A percentile compares a stretch with the other conserved stretches of the same genome.
phyloP scores from a whole-genome alignment of 306 rosid species.

The Trichosanthes truncata region DNA sequence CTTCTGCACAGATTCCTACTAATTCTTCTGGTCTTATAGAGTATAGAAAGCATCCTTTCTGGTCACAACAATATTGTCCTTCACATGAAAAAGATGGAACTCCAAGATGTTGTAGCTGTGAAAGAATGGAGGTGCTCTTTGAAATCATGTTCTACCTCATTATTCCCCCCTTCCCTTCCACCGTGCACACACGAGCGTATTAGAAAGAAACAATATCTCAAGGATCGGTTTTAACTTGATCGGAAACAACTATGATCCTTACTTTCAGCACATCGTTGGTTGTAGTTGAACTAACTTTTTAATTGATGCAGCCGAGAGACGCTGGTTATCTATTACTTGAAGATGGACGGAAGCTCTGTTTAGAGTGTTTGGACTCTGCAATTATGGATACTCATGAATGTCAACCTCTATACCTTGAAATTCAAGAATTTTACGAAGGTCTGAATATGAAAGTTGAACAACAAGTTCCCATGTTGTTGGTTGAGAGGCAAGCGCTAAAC shows the following conservation, averaged over 20 bases:
- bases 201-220: neutral
- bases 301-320: constrained; percentile 71
- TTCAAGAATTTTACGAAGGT: constrained; percentile 95
- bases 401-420: constrained; percentile 94
- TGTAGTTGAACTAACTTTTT: constrained; percentile 12
- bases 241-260: neutral
- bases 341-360: constrained; percentile 88
- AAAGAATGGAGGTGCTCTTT: constrained; percentile 86
- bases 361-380: constrained; percentile 94
- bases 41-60: constrained; percentile 97
- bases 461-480: constrained; percentile 98
- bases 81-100: constrained; percentile 89
- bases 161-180: neutral
- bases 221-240: neutral
- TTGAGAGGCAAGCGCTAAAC: constrained; percentile 96
- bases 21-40: constrained; percentile 84
- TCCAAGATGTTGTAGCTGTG: constrained; percentile 98
- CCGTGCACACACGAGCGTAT: neutral
- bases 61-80: constrained; percentile 90
- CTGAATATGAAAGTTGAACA: constrained; percentile 91
- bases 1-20: constrained; percentile 55
- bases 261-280: constrained; percentile 9
- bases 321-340: constrained; percentile 73
- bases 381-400: constrained; percentile 97
- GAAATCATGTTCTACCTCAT: neutral